phyloP scores from a whole-genome alignment of 2,329 filamentous ascomycete species.

The Aureobasidium sp. region DNA sequence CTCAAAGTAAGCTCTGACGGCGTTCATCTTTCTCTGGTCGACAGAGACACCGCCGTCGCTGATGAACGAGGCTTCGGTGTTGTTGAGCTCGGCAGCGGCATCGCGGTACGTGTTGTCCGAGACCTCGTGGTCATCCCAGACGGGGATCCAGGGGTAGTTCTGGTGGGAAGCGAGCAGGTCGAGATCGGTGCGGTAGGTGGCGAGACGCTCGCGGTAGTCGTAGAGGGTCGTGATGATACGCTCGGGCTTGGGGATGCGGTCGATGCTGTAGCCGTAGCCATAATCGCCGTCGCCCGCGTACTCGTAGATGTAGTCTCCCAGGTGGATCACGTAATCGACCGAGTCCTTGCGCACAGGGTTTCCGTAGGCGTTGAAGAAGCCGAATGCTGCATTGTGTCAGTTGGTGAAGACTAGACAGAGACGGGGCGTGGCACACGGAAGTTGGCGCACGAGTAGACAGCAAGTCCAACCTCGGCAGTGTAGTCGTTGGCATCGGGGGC shows the following conservation, averaged over 20 bases:
- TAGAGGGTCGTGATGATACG: slow-evolving; percentile 44
- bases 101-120: slow-evolving; percentile 58
- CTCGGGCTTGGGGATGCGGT: slow-evolving; percentile 46
- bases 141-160: slow-evolving; percentile 52
- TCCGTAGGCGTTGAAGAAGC: slow-evolving; percentile 37
- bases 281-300: slow-evolving; percentile 33
- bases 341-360: slow-evolving; percentile 34
- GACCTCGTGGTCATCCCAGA: slow-evolving; percentile 58
- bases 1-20: slow-evolving; percentile 61
- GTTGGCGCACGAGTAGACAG: slow-evolving; percentile 64
- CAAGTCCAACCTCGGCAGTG: slow-evolving; percentile 50
- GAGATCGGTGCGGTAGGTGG: slow-evolving; percentile 52
- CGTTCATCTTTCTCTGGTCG: slow-evolving; percentile 66
- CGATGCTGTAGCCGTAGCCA: slow-evolving; percentile 40
- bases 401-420: neutral
- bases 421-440: slow-evolving; percentile 39
- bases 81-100: slow-evolving; percentile 52
- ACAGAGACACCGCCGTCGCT: slow-evolving; percentile 50
- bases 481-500: slow-evolving; percentile 49
- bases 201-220: slow-evolving; percentile 51
- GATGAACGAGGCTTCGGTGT: slow-evolving; percentile 58
- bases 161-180: slow-evolving; percentile 50
- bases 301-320: slow-evolving; percentile 57
- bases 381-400: slow-evolving; percentile 26
- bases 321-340: slow-evolving; percentile 39